phyloP scores from a whole-genome alignment of 2,329 filamentous ascomycete species.

The Metarhizium robertsii region DNA sequence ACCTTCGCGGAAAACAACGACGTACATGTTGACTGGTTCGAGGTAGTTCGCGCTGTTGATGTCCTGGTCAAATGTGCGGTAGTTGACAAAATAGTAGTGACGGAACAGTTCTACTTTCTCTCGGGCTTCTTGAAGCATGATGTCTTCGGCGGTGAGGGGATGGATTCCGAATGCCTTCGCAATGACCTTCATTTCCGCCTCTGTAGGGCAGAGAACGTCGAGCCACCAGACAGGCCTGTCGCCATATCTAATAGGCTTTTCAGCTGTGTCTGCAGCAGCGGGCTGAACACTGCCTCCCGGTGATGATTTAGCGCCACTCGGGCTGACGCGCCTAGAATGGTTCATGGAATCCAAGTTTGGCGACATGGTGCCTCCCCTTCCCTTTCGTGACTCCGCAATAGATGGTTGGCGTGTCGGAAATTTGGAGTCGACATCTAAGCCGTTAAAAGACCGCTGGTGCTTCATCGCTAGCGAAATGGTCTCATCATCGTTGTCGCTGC shows the following conservation, averaged over 20 bases:
- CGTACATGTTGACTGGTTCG: conserved; percentile 94
- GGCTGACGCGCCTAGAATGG: conserved; percentile 38
- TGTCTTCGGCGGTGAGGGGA: conserved; percentile 89
- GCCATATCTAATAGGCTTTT: conserved; percentile 52
- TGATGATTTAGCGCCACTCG: conserved; percentile 32
- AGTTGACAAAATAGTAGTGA: conserved; percentile 98
- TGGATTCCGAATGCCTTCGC: conserved; percentile 93
- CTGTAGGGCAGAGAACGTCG: conserved; percentile 82
- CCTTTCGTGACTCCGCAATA: conserved; percentile 20
- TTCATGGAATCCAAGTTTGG: conserved; percentile 20
- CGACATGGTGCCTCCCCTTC: conserved; percentile 17
- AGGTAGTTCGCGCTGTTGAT: conserved; percentile 80
- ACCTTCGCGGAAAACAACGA: conserved; percentile 92
- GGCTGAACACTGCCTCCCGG: conserved; percentile 17
- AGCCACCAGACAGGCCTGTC: conserved; percentile 95
- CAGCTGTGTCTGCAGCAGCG: conserved; percentile 12
- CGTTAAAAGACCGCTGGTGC: conserved; percentile 13
- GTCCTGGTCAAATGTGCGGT: conserved; percentile 95
- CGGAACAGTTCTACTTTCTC: conserved; percentile 97
- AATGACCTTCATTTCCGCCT: conserved; percentile 90
- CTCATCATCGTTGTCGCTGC: conserved; percentile 47
- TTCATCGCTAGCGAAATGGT: conserved; percentile 15
- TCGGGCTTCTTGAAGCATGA: conserved; percentile 92
- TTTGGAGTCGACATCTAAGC: conserved; percentile 31
- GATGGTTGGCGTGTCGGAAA: conserved; percentile 37